Conservation (phyloP, 495 filamentous ascomycete species). For the Neurospora sp. region DNA sequence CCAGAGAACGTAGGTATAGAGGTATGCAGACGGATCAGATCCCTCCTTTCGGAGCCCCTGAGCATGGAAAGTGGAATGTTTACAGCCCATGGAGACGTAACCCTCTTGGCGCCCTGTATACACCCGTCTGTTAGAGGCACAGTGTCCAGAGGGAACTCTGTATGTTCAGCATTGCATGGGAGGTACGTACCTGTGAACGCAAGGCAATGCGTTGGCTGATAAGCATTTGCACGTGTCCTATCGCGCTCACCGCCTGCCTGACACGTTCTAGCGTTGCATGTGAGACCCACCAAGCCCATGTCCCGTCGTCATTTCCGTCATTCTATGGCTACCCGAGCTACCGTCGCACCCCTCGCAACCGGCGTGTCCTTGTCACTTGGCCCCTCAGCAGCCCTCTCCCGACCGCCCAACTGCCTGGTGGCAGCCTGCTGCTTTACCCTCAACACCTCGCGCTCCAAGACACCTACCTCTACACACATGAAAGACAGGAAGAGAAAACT, state of each 20-base stretch:
- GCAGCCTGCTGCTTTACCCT: neutral
- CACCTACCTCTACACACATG: neutral
- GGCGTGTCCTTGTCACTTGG: neutral
- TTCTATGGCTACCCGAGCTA: neutral
- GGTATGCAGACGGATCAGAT: neutral
- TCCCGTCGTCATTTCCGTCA: neutral
- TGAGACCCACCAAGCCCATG: neutral
- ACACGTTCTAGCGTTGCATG: neutral
- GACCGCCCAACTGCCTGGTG: neutral
- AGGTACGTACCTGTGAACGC: neutral
- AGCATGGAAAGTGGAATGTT: neutral
- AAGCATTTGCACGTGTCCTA: neutral
- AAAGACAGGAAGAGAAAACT: neutral
- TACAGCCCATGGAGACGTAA: neutral
- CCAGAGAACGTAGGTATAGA: neutral
- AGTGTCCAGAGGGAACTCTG: neutral
- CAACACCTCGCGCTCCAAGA: neutral
- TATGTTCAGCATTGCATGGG: neutral
- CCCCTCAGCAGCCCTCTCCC: neutral
- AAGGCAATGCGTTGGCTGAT: neutral
- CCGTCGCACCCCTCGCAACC: neutral
- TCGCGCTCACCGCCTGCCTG: neutral
- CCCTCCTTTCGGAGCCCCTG: neutral
- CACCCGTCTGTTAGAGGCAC: neutral
- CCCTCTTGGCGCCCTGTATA: too few relatives aligned